Base-by-base conservation (phyloP, 768 basidiomycete species). In the Leccinum subgranulosum region DNA sequence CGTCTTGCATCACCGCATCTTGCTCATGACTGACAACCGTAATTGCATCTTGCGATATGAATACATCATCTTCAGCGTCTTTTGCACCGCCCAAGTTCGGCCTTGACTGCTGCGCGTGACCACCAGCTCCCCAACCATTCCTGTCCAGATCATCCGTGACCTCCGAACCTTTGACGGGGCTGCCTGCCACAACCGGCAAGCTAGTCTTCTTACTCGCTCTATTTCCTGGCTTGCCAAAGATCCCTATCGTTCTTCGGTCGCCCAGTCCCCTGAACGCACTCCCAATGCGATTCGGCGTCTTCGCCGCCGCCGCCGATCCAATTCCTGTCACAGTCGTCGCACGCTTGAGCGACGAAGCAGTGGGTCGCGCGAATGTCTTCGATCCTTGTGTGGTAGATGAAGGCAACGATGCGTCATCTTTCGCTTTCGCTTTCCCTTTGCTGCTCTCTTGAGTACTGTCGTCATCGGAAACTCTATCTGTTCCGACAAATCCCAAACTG, bases 401-500 rank as follows among this genome's bases (percentile, higher is more conserved):
- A 12, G 54, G 59, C 12, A 69, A 31, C 6, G 60, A 62, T 19
- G 54, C 5, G 21, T 72, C 72, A 15, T 69, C 68, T 46, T 57
- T 68, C 19, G 68, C 68, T 46, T 57, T 68, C 19, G 67, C 59
- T 21, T 62, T 64, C 19, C 61, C 62, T 31, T 54, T 63, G 5
- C 11, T 11, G 2, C 53, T 21, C 17, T 60, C 67, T 17, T 29
- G n/a, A 15, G 29, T 49, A 19, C 28, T 14, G 45, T 50, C 4
- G n/a, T 72, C 62, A 4, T 59, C 58, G 31, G 50, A 53, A 6
- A 14, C 28, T 4, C 48, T 61, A 23, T 33, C 27, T 14, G 46
- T 49, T 6, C 62, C 64, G 52, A 82, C 81, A 68, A 90, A 88
- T 31, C 87, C 89, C 75, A 90, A 71, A 56, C 84, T 87, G 2